Evolutionary conservation across 768 basidiomycete genomes (phyloP), one percentile per base, ranked within the genome.

Genomic region (Podaxis mareebaensis): DNA sequence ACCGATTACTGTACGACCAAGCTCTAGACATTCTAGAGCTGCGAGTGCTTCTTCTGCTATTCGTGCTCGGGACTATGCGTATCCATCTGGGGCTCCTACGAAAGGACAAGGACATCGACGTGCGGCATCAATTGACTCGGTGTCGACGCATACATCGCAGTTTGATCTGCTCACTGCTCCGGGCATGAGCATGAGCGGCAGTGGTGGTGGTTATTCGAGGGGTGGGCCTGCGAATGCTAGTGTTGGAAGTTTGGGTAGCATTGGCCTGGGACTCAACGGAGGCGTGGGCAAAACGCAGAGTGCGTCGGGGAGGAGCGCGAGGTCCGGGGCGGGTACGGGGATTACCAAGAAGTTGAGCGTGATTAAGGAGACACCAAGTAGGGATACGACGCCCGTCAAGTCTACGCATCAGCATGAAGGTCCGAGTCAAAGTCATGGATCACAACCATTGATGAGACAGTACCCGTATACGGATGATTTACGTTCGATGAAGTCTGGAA

Each of bases 331-430:
- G 20, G 42, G 42, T n/a, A 33, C 33, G 8, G 58, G 54, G 26
- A 51, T 68, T 20, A 46, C 30, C 40, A 65, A 68, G 65, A 68
- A 66, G 44, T 67, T 80, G 61, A 77, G 73, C 53, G 72, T 75
- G 54, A 82, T 82, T 66, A 76, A 73, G 51, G 80, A 82, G 66
- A 73, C 77, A 8, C 64, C 67, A 57, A 78, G 76, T 65, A 65
- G 75, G 36, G 73, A 65, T 17, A 64, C 68, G 57, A 74, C 75
- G 0, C 77, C 75, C 15, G 22, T 60, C 22, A 17, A 54, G 0
- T 26, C 54, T 2, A 20, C 49, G 24, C 17, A 17, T 33, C 51
- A 30, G 15, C 24, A 46, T 20, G n/a, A 54, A 22, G 38, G 46
- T 49, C 30, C 44, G 22, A 54, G 46, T 53, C 61, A 44, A 8